A percentile compares a stretch with the other conserved stretches of the same genome.
Evolutionary conservation across 2,329 filamentous ascomycete genomes (phyloP).

Genomic region (Verticillium longisporum): DNA sequence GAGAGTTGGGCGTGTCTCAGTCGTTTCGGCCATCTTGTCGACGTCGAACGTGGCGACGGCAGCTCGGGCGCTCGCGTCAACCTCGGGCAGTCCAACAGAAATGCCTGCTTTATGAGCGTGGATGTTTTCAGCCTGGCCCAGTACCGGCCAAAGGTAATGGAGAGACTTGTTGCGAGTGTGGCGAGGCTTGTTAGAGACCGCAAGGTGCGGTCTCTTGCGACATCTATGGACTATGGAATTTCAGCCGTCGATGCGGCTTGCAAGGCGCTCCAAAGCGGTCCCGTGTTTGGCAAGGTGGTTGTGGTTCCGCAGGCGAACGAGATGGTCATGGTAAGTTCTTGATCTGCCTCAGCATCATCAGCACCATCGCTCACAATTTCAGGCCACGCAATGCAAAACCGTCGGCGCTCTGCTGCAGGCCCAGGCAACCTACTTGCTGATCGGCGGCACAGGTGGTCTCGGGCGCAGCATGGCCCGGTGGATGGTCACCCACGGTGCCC

Average conservation of each 20-base stretch:
- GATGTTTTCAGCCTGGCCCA: conserved; percentile 5
- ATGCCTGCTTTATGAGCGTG: conserved; percentile 22
- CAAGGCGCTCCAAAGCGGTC: conserved; percentile 29
- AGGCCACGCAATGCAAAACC: conserved; percentile 26
- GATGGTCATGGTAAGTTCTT: conserved; percentile 2
- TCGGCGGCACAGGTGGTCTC: conserved; percentile 22
- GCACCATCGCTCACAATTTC: conserved; percentile 7
- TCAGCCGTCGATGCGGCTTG: conserved; percentile 26
- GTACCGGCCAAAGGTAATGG: not conserved
- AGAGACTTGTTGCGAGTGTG: not conserved
- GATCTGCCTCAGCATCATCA: not conserved
- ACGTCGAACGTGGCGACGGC: conserved; percentile 29
- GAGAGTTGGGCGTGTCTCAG: conserved; percentile 37
- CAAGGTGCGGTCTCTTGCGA: conserved; percentile 21
- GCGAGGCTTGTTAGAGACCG: conserved; percentile 1
- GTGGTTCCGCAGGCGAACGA: conserved; percentile 20
- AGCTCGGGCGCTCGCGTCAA: conserved; percentile 28
- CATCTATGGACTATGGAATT: conserved; percentile 19
- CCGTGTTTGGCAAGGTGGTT: conserved; percentile 35
- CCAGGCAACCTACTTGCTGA: conserved; percentile 31
- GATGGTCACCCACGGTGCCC: conserved; percentile 21
- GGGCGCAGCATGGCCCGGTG: conserved; percentile 19
- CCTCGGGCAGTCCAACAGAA: conserved; percentile 40
- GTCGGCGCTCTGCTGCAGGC: conserved; percentile 25
- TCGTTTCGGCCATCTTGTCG: conserved; percentile 29